Evolutionary conservation across 331 rosid species (phyloP), one percentile per base, ranked within the genome.

Genomic region (Pyracantha coccinea): DNA sequence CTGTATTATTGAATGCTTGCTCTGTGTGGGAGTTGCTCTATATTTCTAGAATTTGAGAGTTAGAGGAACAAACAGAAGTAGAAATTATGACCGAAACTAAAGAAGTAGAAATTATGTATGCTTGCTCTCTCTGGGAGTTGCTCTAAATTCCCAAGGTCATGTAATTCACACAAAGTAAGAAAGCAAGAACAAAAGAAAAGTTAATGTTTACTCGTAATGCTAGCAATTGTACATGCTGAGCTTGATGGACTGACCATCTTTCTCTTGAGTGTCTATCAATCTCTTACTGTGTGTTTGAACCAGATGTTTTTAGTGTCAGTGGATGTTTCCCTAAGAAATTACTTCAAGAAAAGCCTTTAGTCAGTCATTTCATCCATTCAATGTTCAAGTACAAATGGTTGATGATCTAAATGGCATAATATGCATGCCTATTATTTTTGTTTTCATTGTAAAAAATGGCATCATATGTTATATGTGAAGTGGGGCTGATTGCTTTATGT

Each of bases 401-500:
- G 75, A 20, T 35, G 73, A 10, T 33, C 16, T 35, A 33, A 41
- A 61, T 25, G 17, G 63, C 27, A 11, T 57, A 3, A 31, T 67
- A 16, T 47, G 54, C 54, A 47, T 47, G 54, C 54, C 54, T 47
- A 47, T 47, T 47, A 47, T n/a, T 47, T 47, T 47, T 47, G 54
- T 47, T 47, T n/a, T n/a, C n/a, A 0, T 47, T 17, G 7, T 16
- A 6, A 16, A 16, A 5, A 47, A 47, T 47, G 31, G 53, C 72
- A 66, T 59, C 38, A 68, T 41, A 57, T 54, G 7, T 65, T 64
- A 74, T 53, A 65, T 73, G 58, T 83, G 73, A 85, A 20, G 7
- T 35, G 81, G 21, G 66, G 61, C 45, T 55, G 28, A 33, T 55
- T 86, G 77, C 72, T 76, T 75, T 73, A 81, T 66, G 72, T 67